Evolutionary conservation across 2,329 filamentous ascomycete genomes (phyloP).

Genomic region (Aspergillus ibericus): DNA sequence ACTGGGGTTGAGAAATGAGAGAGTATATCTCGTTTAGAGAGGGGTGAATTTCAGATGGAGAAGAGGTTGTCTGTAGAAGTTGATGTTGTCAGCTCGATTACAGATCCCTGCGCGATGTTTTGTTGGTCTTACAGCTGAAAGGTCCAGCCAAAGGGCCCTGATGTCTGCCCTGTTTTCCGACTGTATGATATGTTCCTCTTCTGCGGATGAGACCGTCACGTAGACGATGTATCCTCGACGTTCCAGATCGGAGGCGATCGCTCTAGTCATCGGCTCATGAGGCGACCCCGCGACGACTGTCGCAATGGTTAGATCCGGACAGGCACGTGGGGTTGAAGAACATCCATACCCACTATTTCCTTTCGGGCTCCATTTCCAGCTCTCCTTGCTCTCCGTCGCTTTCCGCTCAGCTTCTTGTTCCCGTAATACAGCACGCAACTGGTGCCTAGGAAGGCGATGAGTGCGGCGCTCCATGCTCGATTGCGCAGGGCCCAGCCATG

Average conservation of each 20-base stretch:
- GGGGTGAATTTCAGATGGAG: constrained; percentile 56
- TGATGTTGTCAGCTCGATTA: constrained; percentile 15
- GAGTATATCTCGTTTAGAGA: constrained; percentile 70
- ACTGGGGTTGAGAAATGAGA: constrained; percentile 71
- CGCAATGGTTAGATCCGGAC: constrained; percentile 14
- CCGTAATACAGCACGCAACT: constrained; percentile 59
- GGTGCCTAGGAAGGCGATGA: constrained; percentile 70
- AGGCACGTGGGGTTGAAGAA: background rate
- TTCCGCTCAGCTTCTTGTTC: constrained; percentile 59
- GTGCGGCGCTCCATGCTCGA: constrained; percentile 69
- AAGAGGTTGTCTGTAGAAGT: constrained; percentile 58
- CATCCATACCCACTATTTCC: constrained; percentile 67
- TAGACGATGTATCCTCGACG: constrained; percentile 91
- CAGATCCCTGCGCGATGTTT: background rate
- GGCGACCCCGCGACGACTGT: constrained; percentile 85
- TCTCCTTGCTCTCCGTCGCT: constrained; percentile 72
- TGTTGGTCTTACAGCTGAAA: constrained; percentile 52
- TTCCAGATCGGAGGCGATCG: constrained; percentile 82
- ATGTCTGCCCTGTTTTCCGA: constrained; percentile 78
- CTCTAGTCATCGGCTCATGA: constrained; percentile 77
- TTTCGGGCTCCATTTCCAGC: constrained; percentile 79
- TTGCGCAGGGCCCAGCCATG: constrained; percentile 72
- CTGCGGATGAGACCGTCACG: constrained; percentile 77
- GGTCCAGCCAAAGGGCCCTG: constrained; percentile 76
- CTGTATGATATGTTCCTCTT: constrained; percentile 79